Base-by-base conservation (phyloP, 352 stramenopile genomes). In the Pythium phragmiticola region DNA sequence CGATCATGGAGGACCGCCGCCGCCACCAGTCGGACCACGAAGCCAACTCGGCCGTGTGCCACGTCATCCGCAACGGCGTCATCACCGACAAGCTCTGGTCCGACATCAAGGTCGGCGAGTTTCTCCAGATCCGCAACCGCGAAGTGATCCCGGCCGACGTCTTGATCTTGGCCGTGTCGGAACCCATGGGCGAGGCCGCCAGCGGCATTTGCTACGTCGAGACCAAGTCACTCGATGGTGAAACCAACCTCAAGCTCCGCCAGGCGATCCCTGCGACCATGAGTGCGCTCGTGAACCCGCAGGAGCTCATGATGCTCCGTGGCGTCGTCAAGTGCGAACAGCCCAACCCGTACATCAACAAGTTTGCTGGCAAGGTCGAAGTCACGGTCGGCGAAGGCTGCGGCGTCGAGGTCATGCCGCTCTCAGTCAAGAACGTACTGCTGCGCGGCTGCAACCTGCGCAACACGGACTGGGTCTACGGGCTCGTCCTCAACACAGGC, bases 201-300 rank as follows among this genome's bases (percentile, higher is more conserved):
- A 74, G 75, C 0, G 90, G 91, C 1, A 72, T 93, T 34, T 95
- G 85, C 67, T 97, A 95, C 50, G 86, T 97, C 8, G 87, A 97
- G 73, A 98, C 92, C 47, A 94, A 94, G 59, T 95, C 84, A 19
- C 75, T 98, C 16, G 92, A 98, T 66, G 92, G 92, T n/a, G 92
- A 98, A 62, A 98, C 91, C 11, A 98, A 98, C 66, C 87, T 98
- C 72, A 98, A 98, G 69, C 66, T 94, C 0, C 74, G 91, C 23
- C 80, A 96, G 53, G 87, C 84, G 4, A 79, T 93, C 28, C 73
- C 81, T 0, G 74, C 80, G 11, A 92, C 82, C 9, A 92, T 92
- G 82, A 82, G 58, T 49, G 71, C 70, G 16, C 67, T 92, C 16
- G 60, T 76, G 8, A 80, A 92, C 41, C 62, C 75, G 2, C 66